Percentiles rank a stretch among this genome's conserved stretches.
These are phyloP conservation scores for Harringtonia lauricola DNA, from an alignment of 2,329 filamentous ascomycete species.

Conservation along the genomic window DNA sequence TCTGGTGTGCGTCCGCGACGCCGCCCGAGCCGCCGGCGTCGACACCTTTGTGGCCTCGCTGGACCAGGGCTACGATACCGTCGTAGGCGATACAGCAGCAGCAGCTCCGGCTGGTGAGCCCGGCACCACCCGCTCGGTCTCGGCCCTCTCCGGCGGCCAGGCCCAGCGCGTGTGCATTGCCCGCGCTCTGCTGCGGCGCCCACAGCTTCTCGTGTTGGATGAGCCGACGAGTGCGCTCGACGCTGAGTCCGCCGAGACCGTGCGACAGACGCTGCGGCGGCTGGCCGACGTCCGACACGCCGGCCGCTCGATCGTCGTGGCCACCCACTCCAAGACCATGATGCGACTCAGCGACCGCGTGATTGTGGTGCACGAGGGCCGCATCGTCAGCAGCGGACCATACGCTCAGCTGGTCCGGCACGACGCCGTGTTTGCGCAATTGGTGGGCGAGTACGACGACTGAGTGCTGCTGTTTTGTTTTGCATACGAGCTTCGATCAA, in stretches of 20 bases:
- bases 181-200: conserved; percentile 60
- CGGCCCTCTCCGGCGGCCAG: conserved; percentile 68
- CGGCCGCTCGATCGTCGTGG: conserved; percentile 53
- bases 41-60: conserved; percentile 68
- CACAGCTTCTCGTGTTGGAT: conserved; percentile 68
- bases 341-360: conserved; percentile 70
- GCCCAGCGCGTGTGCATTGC: conserved; percentile 74
- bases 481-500: too few relatives aligned
- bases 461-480: neutral
- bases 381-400: conserved; percentile 54
- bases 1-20: conserved; percentile 31
- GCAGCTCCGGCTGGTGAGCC: neutral
- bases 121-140: conserved; percentile 10
- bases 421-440: conserved; percentile 33
- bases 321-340: conserved; percentile 78
- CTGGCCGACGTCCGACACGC: neutral
- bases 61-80: conserved; percentile 58
- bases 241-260: conserved; percentile 48
- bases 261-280: conserved; percentile 33
- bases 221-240: conserved; percentile 82
- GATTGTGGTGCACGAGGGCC: conserved; percentile 57
- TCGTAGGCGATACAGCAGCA: conserved; percentile 62
- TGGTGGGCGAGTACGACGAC: conserved; percentile 24
- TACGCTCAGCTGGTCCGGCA: conserved; percentile 45
- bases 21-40: conserved; percentile 52